phyloP scores from a whole-genome alignment of 129 eudicot genomes.

The Erigeron canadensis region DNA sequence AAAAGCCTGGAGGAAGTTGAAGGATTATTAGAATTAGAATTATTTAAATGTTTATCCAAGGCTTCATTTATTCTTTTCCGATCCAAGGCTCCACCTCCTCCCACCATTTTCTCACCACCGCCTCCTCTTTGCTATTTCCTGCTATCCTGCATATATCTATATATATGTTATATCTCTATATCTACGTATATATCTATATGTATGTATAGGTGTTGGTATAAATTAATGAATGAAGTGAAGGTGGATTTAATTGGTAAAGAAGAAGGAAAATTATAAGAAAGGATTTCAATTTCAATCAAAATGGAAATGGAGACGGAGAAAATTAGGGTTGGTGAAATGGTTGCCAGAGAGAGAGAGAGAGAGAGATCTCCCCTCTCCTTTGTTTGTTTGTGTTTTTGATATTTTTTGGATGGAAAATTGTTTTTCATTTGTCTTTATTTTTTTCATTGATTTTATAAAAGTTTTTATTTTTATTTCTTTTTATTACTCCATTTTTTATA shows the following conservation, averaged over 20 bases:
- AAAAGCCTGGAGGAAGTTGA: conserved; percentile 62
- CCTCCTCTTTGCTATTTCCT: conserved; percentile 34
- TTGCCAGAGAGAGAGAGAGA: conserved; percentile 20
- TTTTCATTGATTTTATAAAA: too few relatives aligned
- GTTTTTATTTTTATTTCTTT: too few relatives aligned
- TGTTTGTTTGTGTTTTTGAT: conserved; percentile 1
- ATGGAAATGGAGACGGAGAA: conserved; percentile 23
- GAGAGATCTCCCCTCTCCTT: conserved; percentile 28
- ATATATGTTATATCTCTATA: conserved; percentile 4
- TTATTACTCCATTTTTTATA: too few relatives aligned
- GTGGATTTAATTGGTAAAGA: conserved; percentile 1
- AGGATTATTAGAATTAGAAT: conserved; percentile 44
- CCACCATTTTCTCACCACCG: conserved; percentile 50
- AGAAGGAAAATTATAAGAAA: not conserved
- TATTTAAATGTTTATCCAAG: conserved; percentile 74
- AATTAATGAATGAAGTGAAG: conserved; percentile 14
- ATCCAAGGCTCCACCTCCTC: conserved; percentile 50
- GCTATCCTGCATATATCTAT: conserved; percentile 33
- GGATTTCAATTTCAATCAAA: conserved; percentile 10
- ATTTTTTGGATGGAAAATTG: conserved; percentile 13
- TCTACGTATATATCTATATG: conserved; percentile 6
- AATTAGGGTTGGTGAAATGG: conserved; percentile 39
- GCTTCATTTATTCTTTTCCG: conserved; percentile 83
- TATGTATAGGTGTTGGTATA: conserved; percentile 11
- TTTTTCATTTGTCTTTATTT: not conserved